Evolutionary conservation across 1,284 basidiomycete genomes (phyloP), one percentile per base, ranked within the genome.

Genomic region (Leccinum subspadiceum): DNA sequence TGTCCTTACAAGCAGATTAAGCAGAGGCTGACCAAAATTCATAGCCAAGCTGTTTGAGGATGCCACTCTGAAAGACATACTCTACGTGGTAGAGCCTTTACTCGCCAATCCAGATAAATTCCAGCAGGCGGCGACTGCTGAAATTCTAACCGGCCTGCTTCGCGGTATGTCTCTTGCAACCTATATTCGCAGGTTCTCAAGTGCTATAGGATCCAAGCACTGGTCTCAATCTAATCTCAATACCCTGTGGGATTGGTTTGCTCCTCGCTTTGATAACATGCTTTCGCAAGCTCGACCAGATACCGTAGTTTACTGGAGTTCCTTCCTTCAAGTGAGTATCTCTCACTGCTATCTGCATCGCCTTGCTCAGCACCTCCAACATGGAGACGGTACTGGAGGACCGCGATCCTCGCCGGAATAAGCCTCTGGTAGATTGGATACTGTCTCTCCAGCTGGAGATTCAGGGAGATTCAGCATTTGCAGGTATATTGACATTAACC

Each of bases 61-160:
- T 60, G 77, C 79, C 33, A 75, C 80, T 5, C 71, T 93, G 26
- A 78, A 84, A 44, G 73, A 75, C 20, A 73, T 92, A 9, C 74
- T 91, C 53, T 71, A 76, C 15, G 73, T 78, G 10, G 75, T 87
- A 35, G 89, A 93, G 51, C 78, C 83, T 6, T 70, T 91, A 48
- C 74, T 92, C 52, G 78, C 78, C 35, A 89, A 89, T 61, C 68
- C 82, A 41, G 93, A 98, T 71, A 91, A 94, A 60, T 96, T 94
- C 78, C 93, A 94, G 75, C 95, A 96, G 70, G 85, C 96, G 33
- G 94, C 94, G 22, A 90, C 90, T 6, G 93, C 90, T 55, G 96
- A 99, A 78, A 78, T 97, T 33, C 73, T 98, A 37, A 83, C 86
- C 51, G 96, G 95, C 49, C 70, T 92, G 53, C 72, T 90, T 56